phyloP scores from a whole-genome alignment of 139 green algal genomes.

The Closterium sp. region DNA sequence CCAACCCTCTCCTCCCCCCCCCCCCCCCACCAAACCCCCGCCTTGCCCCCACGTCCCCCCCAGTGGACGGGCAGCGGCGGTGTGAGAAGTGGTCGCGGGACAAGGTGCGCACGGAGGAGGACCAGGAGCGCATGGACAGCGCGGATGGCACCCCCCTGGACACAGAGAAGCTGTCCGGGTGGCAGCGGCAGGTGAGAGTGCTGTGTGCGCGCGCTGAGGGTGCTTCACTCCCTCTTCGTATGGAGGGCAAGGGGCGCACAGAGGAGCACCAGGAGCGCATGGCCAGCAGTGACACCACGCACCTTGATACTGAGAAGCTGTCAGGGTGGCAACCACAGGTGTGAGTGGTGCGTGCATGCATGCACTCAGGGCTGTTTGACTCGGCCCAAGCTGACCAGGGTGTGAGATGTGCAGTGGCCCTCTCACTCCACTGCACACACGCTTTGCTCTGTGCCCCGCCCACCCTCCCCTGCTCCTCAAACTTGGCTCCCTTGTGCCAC shows the following conservation, averaged over 20 bases:
- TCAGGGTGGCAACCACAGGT: slow-evolving; percentile 26
- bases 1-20: not conserved
- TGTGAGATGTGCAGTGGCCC: no score
- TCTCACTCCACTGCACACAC: no score
- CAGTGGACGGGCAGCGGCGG: slow-evolving; percentile 39
- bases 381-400: no score
- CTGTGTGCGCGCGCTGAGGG: no score
- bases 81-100: slow-evolving; percentile 39
- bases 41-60: not conserved
- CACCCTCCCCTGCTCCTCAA: no score
- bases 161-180: slow-evolving; percentile 29
- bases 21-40: no score
- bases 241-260: no score
- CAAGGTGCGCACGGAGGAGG: not conserved
- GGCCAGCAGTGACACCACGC: not conserved
- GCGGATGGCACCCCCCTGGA: not conserved
- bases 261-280: no score
- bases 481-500: no score
- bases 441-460: no score
- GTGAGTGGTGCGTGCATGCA: not conserved
- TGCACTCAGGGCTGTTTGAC: not conserved
- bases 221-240: no score
- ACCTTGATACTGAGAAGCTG: slow-evolving; percentile 8
- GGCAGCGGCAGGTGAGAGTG: slow-evolving; percentile 6
- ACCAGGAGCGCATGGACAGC: not conserved